Percentiles rank a stretch among this genome's conserved stretches.
These are phyloP conservation scores for Cyanophora paradoxa DNA, from an alignment of 78 protist species.

Conservation along the genomic window DNA sequence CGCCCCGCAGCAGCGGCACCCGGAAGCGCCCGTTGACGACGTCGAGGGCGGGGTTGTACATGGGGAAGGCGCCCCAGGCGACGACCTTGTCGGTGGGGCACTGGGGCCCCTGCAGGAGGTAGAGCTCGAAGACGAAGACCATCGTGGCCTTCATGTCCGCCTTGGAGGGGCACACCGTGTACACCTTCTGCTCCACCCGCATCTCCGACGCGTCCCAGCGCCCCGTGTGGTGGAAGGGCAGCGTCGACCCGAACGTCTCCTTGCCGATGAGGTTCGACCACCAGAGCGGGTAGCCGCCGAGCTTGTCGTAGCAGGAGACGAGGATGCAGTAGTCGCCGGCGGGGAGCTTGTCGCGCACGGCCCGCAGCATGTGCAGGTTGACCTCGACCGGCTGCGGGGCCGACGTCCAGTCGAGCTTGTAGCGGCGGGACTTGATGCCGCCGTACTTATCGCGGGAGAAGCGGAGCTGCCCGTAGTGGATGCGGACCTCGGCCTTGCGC, in stretches of 20 bases:
- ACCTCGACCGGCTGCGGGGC: slow-evolving; percentile 29
- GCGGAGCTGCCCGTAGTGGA: background rate
- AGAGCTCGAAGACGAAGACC: slow-evolving; percentile 36
- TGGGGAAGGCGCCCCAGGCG: slow-evolving; percentile 47
- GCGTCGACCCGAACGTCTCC: slow-evolving; percentile 1
- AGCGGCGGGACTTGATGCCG: background rate
- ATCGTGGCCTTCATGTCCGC: slow-evolving; percentile 2
- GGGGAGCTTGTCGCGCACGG: slow-evolving; percentile 17
- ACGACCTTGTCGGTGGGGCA: background rate
- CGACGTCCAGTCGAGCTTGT: background rate
- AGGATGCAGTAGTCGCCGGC: slow-evolving; percentile 1
- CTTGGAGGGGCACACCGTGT: slow-evolving; percentile 24
- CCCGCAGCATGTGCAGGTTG: background rate
- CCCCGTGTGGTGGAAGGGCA: background rate
- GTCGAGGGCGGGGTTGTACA: background rate
- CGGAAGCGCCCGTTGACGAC: slow-evolving; percentile 25
- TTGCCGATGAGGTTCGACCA: slow-evolving; percentile 3
- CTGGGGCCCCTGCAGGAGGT: background rate
- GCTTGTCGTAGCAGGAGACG: slow-evolving; percentile 10
- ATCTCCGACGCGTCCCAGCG: background rate
- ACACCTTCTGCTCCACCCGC: slow-evolving; percentile 1
- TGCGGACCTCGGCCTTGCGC: background rate
- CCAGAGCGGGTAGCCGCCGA: slow-evolving; percentile 27
- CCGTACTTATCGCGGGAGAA: background rate
- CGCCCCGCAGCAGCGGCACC: slow-evolving; percentile 24